These are phyloP conservation scores for Echria macrotheca DNA, from an alignment of 495 filamentous ascomycete species.

Conservation along the genomic window DNA sequence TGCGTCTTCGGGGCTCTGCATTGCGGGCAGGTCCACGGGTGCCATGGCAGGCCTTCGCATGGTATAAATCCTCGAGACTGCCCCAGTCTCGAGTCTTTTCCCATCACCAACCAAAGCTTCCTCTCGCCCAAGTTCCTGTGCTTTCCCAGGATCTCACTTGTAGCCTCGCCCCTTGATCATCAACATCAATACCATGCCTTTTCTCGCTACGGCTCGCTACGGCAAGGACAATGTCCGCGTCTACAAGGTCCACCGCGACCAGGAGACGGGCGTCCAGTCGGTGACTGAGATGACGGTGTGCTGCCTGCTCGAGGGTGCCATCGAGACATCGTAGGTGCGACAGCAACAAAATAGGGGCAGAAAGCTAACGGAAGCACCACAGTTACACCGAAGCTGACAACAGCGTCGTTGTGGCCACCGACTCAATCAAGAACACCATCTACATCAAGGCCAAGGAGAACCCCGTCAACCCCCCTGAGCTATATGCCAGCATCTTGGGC, in stretches of 20 bases:
- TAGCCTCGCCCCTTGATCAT: background rate
- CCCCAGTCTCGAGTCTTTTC: background rate
- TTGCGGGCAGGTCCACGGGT: background rate
- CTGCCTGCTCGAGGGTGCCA: conserved; percentile 82
- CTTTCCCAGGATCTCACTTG: background rate
- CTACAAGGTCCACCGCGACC: conserved; percentile 83
- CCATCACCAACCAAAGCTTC: background rate
- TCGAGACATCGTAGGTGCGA: conserved; percentile 80
- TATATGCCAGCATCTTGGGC: conserved; percentile 78
- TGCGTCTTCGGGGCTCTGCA: background rate
- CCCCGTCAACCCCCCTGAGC: conserved; percentile 88
- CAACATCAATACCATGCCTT: conserved; percentile 41
- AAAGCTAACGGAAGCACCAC: conserved; percentile 10
- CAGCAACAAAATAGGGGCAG: too few species aligned
- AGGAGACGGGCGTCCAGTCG: conserved; percentile 67
- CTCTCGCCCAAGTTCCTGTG: background rate
- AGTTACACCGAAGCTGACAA: conserved; percentile 95
- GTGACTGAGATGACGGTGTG: conserved; percentile 95
- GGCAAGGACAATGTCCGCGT: conserved; percentile 98
- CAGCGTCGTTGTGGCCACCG: conserved; percentile 89
- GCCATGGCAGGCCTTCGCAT: background rate
- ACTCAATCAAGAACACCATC: conserved; percentile 97
- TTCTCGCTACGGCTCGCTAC: conserved; percentile 71
- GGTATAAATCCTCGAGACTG: background rate
- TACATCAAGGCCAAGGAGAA: conserved; percentile 91